A percentile compares a stretch with the other conserved stretches of the same genome.
Evolutionary conservation across 2,329 filamentous ascomycete species (phyloP).

Genomic region (Claviceps pazoutovae): DNA sequence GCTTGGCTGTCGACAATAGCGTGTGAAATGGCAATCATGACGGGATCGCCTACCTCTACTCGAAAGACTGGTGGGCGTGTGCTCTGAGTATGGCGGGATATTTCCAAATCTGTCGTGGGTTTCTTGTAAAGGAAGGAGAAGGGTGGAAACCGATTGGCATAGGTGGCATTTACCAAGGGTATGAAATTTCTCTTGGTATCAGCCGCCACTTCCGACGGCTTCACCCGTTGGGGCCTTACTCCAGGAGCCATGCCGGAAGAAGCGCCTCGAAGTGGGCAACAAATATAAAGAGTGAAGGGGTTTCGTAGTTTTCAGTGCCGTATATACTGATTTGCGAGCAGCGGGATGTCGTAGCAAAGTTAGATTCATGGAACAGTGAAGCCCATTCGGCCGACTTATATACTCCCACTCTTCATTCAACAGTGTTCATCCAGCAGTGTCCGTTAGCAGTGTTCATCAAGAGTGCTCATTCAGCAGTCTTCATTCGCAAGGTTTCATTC

Average conservation of each 20-base stretch:
- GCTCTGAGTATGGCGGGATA: conserved; percentile 20
- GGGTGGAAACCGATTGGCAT: conserved; percentile 38
- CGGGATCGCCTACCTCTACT: conserved; percentile 43
- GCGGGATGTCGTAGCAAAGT: conserved; percentile 2
- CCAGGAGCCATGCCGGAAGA: conserved; percentile 17
- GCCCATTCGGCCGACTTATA: conserved; percentile 4
- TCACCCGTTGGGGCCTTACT: conserved; percentile 18
- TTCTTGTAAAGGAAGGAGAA: conserved; percentile 46
- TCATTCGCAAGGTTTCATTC: too few relatives aligned
- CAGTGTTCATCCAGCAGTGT: neutral
- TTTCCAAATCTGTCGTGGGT: conserved; percentile 31
- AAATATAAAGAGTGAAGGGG: neutral
- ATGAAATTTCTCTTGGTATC: conserved; percentile 61
- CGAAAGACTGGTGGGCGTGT: conserved; percentile 31
- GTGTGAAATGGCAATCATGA: conserved; percentile 47
- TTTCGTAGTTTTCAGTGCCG: neutral
- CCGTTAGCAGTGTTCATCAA: too few relatives aligned
- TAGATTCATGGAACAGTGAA: conserved; percentile 7
- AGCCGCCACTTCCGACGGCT: conserved; percentile 49
- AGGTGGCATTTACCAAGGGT: conserved; percentile 46
- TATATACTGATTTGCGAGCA: neutral
- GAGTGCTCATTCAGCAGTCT: too few relatives aligned
- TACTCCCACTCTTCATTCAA: neutral
- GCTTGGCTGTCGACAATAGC: conserved; percentile 24
- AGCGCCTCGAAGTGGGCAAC: neutral